phyloP scores from a whole-genome alignment of 306 rosid genomes.

The Cicer yamashitae region DNA sequence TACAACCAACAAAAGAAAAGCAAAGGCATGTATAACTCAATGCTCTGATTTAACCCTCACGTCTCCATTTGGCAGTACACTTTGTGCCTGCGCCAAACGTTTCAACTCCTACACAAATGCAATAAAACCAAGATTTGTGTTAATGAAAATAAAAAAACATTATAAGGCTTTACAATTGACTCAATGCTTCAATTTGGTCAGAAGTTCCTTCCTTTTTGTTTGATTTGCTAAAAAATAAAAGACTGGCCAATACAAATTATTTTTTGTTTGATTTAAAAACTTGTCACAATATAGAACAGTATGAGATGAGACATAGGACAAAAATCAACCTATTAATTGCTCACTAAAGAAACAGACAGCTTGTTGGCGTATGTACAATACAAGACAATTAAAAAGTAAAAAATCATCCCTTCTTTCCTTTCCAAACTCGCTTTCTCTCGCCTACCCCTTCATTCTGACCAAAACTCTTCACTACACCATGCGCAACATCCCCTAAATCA shows the following conservation, averaged over 20 bases:
- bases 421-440: background rate
- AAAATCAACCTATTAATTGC: background rate
- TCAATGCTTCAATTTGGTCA: background rate
- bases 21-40: slow-evolving; percentile 41
- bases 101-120: slow-evolving; percentile 70
- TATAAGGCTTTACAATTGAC: background rate
- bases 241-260: too few relatives aligned
- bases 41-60: slow-evolving; percentile 74
- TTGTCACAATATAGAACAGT: background rate
- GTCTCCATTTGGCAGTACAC: slow-evolving; percentile 81
- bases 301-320: background rate
- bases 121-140: slow-evolving; percentile 33
- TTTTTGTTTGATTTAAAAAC: background rate
- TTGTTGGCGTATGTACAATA: background rate
- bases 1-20: slow-evolving; percentile 5
- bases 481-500: background rate
- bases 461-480: background rate
- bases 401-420: background rate
- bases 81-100: slow-evolving; percentile 79
- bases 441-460: background rate
- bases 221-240: too few relatives aligned
- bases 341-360: background rate
- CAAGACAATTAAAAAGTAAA: background rate
- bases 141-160: background rate
- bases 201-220: background rate